Evolutionary conservation across 352 stramenopile genomes (phyloP), one percentile per base, ranked within the genome.

Genomic region (Pythium aquatile): DNA sequence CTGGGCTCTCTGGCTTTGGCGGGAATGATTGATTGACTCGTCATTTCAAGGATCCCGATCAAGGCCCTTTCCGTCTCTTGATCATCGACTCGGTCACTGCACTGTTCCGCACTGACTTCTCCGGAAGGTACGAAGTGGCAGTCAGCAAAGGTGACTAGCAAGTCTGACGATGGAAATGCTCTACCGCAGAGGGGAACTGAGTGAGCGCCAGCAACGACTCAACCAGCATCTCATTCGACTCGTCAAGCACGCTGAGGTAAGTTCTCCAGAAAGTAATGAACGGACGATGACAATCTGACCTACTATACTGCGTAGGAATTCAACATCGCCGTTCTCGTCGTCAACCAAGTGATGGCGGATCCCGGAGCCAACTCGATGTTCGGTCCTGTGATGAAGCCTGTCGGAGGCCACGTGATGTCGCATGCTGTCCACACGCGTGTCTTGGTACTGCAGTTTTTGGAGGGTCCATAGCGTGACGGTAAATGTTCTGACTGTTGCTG

Each of bases 341-440:
- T 97, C 17, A 98, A 98, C 60, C 91, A 98, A 83, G 87, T 94
- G 29, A 97, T 96, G 84, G 84, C 88, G 33, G 88, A 97, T 69
- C 89, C 90, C 8, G 81, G 83, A 11, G 89, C 78, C 5, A 92
- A 86, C 48, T 66, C 81, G 29, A 95, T 96, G 77, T 96, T 97
- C 71, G 85, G 83, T 2, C 71, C 82, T 30, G 87, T 81, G 9
- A 81, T 95, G 55, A 97, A 97, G 51, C 88, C 91, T 40, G 85
- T 93, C 28, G 90, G 88, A 81, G 87, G 85, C 5, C 83, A 94
- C 55, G 82, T 99, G 58, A 98, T 99, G 64, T 98, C 98, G 2
- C 98, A 99, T 74, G 97, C 97, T 26, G 97, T 94, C 11, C 98
- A 98, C 55, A 99, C 97, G 13, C 87, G 98, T 20, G 71, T 99